phyloP scores from a whole-genome alignment of 441 rosid species.

The Brassica hybrid region DNA sequence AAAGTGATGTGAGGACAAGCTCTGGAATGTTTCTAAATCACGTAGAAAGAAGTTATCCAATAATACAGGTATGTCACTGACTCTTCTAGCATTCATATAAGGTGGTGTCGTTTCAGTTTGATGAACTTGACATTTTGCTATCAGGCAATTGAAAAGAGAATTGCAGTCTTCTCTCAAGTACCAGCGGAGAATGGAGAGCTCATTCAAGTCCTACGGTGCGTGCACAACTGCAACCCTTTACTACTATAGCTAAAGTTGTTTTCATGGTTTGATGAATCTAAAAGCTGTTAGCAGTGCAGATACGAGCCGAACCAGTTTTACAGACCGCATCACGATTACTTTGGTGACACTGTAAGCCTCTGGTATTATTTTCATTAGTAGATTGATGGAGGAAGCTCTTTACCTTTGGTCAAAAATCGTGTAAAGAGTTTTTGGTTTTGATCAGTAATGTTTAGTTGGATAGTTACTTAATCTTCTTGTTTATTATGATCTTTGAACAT shows the following conservation, averaged over 20 bases:
- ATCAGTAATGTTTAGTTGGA: background rate
- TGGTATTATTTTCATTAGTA: background rate
- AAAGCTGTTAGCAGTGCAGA: constrained; percentile 87
- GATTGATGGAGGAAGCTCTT: constrained; percentile 1
- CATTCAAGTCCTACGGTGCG: constrained; percentile 90
- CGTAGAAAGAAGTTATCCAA: constrained; percentile 72
- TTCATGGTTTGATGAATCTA: constrained; percentile 53
- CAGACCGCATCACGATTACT: constrained; percentile 95
- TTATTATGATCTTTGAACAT: background rate
- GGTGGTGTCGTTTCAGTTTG: background rate
- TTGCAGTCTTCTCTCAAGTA: constrained; percentile 91
- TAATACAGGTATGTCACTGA: constrained; percentile 68
- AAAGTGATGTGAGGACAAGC: constrained; percentile 93
- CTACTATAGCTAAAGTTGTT: constrained; percentile 33
- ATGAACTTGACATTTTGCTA: constrained; percentile 31
- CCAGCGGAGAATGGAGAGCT: constrained; percentile 95
- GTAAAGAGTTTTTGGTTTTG: constrained; percentile 2
- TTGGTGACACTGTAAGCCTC: constrained; percentile 81
- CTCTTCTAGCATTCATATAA: background rate
- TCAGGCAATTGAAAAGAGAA: constrained; percentile 90
- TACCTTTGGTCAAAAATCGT: background rate
- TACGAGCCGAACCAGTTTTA: constrained; percentile 85
- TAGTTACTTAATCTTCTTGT: background rate
- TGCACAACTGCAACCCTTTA: constrained; percentile 21
- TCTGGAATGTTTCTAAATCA: constrained; percentile 89